Evolutionary conservation across 1,284 basidiomycete species (phyloP), one percentile per base, ranked within the genome.

Genomic region (Apiotrichum porosum): DNA sequence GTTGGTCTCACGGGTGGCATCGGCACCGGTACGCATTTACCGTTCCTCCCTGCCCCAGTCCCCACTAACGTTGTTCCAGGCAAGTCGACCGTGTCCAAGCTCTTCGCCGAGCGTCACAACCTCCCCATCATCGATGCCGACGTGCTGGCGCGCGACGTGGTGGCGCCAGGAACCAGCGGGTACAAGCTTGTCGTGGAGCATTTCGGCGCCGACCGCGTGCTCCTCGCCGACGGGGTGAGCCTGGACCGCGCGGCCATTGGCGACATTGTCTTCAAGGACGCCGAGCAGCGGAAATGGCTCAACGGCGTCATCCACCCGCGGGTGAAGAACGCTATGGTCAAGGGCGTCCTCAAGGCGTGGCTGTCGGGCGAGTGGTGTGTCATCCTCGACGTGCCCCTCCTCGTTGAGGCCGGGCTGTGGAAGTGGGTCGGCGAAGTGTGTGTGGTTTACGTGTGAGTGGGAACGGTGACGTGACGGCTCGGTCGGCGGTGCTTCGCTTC

Each of bases 1-100:
- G 82, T 97, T 54, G 94, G 94, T 37, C 81, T 98, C 33, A 97
- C 94, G 14, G 95, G 95, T 19, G 91, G 94, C 2, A 97, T 98
- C 53, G 90, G 91, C 28, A 94, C 93, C 0, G 93, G 92, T 65
- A 44, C 39, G 48, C 40, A 6, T n/a, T n/a, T n/a, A n/a, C n/a
- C n/a, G n/a, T n/a, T n/a, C n/a, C n/a, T n/a, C n/a, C n/a, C n/a
- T n/a, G n/a, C n/a, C n/a, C n/a, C n/a, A n/a, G n/a, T n/a, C n/a
- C n/a, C n/a, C 17, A 13, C 8, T 17, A 13, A 12, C 14, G 37
- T 34, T 18, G 37, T 22, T 2, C 24, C 39, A 69, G 71, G 72
- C 47, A 97, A 97, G 74, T 95, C 91, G 4, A 89, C 91, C 15
- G 93, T 93, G 22, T 90, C 92, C 0, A 74, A 75, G 6, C 77